phyloP scores from a whole-genome alignment of 176 grass and related monocot species.

The Lolium multiflorum region DNA sequence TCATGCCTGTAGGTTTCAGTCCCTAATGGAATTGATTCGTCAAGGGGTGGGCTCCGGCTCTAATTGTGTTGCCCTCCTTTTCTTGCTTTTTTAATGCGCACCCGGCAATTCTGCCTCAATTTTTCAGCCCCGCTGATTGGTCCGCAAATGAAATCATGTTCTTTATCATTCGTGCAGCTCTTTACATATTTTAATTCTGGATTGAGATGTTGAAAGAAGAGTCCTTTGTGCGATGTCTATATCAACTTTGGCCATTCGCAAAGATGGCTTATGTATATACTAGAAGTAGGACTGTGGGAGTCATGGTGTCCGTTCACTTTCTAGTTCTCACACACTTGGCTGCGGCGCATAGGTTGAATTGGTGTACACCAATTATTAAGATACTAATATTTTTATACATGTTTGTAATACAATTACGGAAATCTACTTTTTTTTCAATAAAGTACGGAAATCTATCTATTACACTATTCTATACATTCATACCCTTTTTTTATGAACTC shows the following conservation, averaged over 20 bases:
- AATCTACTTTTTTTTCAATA: too few species aligned
- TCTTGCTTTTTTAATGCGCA: conserved; percentile 33
- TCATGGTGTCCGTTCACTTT: background rate
- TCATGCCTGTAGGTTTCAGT: conserved; percentile 49
- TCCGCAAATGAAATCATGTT: conserved; percentile 12
- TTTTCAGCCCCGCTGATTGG: conserved; percentile 29
- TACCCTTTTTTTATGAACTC: background rate
- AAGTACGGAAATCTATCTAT: too few species aligned
- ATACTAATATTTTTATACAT: background rate
- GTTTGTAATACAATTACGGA: background rate
- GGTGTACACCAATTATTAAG: background rate
- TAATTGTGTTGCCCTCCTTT: conserved; percentile 33
- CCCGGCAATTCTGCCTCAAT: conserved; percentile 6
- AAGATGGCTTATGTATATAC: background rate
- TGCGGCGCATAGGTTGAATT: background rate
- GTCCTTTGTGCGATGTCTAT: background rate
- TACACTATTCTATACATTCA: background rate
- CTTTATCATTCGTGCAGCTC: background rate
- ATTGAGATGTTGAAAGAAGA: background rate
- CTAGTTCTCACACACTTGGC: background rate
- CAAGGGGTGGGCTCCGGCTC: conserved; percentile 55
- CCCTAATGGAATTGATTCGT: conserved; percentile 45
- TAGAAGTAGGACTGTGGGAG: background rate
- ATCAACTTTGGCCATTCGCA: background rate
- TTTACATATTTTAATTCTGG: background rate